Evolutionary conservation across 176 grass and related monocot species (phyloP).

Genomic region (Secale cereale): DNA sequence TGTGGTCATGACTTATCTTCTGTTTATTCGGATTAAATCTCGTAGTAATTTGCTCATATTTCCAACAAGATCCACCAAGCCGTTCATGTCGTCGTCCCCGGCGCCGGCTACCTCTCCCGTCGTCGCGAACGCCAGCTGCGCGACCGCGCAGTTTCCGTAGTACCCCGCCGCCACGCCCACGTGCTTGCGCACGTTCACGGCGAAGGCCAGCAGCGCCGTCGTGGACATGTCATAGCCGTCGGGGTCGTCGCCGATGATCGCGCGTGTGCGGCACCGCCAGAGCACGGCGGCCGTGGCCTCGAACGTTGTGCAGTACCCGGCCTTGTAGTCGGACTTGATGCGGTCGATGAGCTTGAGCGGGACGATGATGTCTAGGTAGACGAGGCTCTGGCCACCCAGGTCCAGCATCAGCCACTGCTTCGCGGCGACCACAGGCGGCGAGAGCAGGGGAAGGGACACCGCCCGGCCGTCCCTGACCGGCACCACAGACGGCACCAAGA

Average conservation of each 20-base stretch:
- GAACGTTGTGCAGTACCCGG: too few relatives aligned
- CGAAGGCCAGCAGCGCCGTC: conserved; percentile 23
- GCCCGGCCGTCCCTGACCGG: not conserved
- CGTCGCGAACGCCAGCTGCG: not conserved
- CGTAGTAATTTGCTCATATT: too few relatives aligned
- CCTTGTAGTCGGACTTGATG: too few relatives aligned
- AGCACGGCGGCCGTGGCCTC: not conserved
- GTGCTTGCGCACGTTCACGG: conserved; percentile 22
- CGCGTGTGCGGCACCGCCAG: conserved; percentile 18
- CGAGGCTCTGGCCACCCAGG: not conserved
- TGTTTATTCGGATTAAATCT: too few relatives aligned
- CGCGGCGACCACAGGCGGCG: not conserved
- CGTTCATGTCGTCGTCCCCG: not conserved
- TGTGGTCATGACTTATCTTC: too few relatives aligned
- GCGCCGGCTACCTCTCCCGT: not conserved
- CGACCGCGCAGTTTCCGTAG: conserved; percentile 38
- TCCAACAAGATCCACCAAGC: not conserved
- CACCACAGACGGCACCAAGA: too few relatives aligned
- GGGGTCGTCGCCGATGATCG: not conserved
- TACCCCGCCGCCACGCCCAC: conserved; percentile 4
- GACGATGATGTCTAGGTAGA: conserved; percentile 14
- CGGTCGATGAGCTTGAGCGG: not conserved
- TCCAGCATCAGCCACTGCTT: conserved; percentile 7
- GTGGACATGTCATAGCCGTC: not conserved
- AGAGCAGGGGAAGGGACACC: not conserved